These are phyloP conservation scores for Leishmania turanica DNA, from an alignment of 208 protist genomes.

Conservation along the genomic window DNA sequence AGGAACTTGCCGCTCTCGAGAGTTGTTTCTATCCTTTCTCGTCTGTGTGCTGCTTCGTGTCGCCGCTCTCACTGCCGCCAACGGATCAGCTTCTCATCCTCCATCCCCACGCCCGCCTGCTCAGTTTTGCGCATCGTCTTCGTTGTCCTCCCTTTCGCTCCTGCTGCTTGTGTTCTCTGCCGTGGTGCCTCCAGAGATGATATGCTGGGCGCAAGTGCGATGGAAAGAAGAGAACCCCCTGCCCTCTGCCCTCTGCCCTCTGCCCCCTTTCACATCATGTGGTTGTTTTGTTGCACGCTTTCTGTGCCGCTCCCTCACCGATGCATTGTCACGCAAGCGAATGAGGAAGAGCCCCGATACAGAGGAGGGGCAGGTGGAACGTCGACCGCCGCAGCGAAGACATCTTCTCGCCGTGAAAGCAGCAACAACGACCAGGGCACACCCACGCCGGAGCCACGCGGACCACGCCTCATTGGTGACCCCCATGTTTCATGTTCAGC, in stretches of 20 bases:
- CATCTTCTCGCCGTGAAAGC: background rate
- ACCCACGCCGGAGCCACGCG: background rate
- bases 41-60: too few species aligned
- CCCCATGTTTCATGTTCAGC: background rate
- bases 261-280: background rate
- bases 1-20: too few species aligned
- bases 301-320: background rate
- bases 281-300: background rate
- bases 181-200: too few species aligned
- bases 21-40: too few species aligned
- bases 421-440: background rate
- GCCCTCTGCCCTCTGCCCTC: background rate
- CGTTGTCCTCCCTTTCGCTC: background rate
- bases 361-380: background rate
- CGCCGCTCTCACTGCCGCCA: background rate
- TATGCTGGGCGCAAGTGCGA: too few species aligned
- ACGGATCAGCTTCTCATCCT: background rate
- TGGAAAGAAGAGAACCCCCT: background rate
- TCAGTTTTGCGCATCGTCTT: background rate
- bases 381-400: background rate
- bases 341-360: background rate
- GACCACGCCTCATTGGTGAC: background rate
- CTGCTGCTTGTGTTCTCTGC: too few species aligned
- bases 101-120: background rate
- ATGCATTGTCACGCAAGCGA: background rate